These are phyloP conservation scores for Vitis riparia DNA, from an alignment of 164 flowering plant genomes.

Conservation along the genomic window DNA sequence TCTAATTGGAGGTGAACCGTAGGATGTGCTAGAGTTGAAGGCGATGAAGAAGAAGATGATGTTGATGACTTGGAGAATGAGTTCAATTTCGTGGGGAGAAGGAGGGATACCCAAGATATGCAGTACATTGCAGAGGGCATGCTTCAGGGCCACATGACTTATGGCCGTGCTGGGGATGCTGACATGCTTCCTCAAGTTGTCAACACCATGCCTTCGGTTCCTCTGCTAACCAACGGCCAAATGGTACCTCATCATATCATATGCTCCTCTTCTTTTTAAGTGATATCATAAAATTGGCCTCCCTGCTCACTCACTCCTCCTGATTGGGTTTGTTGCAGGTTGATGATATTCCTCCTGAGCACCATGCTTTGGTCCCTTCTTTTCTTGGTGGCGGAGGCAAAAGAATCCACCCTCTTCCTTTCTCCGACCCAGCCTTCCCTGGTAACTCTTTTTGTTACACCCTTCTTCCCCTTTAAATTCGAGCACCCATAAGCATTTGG, in stretches of 20 bases:
- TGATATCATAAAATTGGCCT: background rate
- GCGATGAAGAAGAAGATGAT: slow-evolving; percentile 68
- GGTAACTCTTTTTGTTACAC: slow-evolving; percentile 18
- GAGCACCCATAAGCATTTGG: too few species aligned
- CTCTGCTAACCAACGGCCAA: slow-evolving; percentile 31
- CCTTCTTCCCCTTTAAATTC: background rate
- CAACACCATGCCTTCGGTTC: slow-evolving; percentile 19
- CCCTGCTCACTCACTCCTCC: background rate
- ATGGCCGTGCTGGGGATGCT: slow-evolving; percentile 11
- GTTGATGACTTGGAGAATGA: slow-evolving; percentile 61
- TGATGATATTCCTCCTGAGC: slow-evolving; percentile 56
- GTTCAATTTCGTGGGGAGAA: slow-evolving; percentile 33
- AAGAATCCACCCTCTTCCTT: slow-evolving; percentile 56
- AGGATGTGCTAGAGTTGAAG: slow-evolving; percentile 67
- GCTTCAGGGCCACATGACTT: slow-evolving; percentile 20
- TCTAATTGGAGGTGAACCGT: background rate
- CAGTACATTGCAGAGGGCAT: slow-evolving; percentile 24
- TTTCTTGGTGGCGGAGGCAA: slow-evolving; percentile 46
- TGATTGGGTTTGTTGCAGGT: slow-evolving; percentile 25
- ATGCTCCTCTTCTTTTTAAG: background rate
- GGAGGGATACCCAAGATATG: slow-evolving; percentile 30
- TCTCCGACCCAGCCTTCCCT: slow-evolving; percentile 42
- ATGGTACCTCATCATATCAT: slow-evolving; percentile 16
- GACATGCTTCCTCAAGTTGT: slow-evolving; percentile 17
- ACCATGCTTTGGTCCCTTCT: slow-evolving; percentile 55